Base-by-base conservation (phyloP, 768 basidiomycete genomes). In the Strobilomyces confusus region DNA sequence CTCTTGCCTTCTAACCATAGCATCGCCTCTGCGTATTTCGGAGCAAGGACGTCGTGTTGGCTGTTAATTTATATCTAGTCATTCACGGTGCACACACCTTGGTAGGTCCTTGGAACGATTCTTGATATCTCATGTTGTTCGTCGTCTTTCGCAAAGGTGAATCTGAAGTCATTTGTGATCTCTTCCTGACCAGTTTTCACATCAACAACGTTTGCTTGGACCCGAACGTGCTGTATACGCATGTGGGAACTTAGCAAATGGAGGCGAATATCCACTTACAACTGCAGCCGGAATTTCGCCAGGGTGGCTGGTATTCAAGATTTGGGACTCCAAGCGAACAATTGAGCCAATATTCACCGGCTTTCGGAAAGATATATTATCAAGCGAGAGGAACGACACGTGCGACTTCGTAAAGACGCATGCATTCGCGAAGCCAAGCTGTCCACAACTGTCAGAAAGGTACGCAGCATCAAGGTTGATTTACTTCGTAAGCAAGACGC, bases 271-370 rank as follows among this genome's bases (percentile, higher is more conserved):
- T 44, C n/a, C 2, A 4, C 85, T 62, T 64, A 90, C 87, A 22
- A 87, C 81, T 7, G 82, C 69, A 23, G 77, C 73, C n/a, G 81
- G 75, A 9, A 48, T 33, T 30, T 57, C 46, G 6, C 46, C 49
- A 4, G 25, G 32, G 20, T 73, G 67, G 0, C 72, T 68, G 1
- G 82, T 79, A 60, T 89, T 81, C 11, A 87, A 74, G 34, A 92
- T 79, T 58, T 82, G 78, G 1, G 87, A 87, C 1, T 80, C 81
- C 34, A 93, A 75, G 4, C 85, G 80, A 14, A 93, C 78, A 45
- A 92, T 87, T 0, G 86, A 89, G 7, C 90, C 91, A 42, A 92
- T 92, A 2, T 89, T 87, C 0, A 94, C 90, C 0, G 91, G 89
- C 26, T 82, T 79, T 42, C 79, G 76, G 72, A 94, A 92, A 2